Percentiles rank a stretch among this genome's conserved stretches.
Evolutionary conservation across 805 yeast genomes (phyloP).

Genomic region (Lipomyces chichibuensis): DNA sequence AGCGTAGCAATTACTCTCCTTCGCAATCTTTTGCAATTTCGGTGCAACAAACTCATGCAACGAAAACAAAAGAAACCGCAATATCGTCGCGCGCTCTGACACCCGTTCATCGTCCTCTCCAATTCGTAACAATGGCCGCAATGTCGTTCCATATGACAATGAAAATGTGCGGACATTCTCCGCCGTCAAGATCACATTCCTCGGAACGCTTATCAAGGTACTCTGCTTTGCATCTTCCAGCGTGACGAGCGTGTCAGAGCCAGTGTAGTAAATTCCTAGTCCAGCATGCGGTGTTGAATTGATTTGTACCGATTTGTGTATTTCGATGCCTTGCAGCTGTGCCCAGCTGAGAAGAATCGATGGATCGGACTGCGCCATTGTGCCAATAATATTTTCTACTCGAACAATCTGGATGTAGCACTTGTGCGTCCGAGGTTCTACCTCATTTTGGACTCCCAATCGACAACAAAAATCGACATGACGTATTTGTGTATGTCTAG

Average conservation of each 20-base stretch:
- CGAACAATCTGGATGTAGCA: too few species aligned
- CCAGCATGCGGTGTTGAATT: slow-evolving; percentile 9
- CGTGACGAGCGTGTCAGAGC: background rate
- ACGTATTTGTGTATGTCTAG: too few species aligned
- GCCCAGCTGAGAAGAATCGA: background rate
- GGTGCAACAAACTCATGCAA: slow-evolving; percentile 13
- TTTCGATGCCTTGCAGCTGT: background rate
- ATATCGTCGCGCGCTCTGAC: slow-evolving; percentile 15
- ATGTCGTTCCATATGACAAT: slow-evolving; percentile 2
- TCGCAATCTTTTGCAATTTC: background rate
- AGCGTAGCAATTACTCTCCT: slow-evolving; percentile 5
- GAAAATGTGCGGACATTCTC: slow-evolving; percentile 13
- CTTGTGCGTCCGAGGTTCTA: too few species aligned
- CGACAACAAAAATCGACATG: too few species aligned
- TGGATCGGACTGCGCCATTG: background rate
- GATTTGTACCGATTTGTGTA: background rate
- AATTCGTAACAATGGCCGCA: background rate
- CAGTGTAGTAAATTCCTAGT: slow-evolving; percentile 15
- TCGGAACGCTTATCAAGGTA: slow-evolving; percentile 16
- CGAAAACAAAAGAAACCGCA: slow-evolving; percentile 21
- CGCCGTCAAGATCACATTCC: slow-evolving; percentile 15
- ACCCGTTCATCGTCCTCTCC: slow-evolving; percentile 2
- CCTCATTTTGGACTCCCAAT: too few species aligned
- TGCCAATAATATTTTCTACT: background rate
- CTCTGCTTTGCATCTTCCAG: background rate